These are phyloP conservation scores for Penicillium griseofulvum DNA, from an alignment of 2,329 filamentous ascomycete genomes.

Conservation along the genomic window DNA sequence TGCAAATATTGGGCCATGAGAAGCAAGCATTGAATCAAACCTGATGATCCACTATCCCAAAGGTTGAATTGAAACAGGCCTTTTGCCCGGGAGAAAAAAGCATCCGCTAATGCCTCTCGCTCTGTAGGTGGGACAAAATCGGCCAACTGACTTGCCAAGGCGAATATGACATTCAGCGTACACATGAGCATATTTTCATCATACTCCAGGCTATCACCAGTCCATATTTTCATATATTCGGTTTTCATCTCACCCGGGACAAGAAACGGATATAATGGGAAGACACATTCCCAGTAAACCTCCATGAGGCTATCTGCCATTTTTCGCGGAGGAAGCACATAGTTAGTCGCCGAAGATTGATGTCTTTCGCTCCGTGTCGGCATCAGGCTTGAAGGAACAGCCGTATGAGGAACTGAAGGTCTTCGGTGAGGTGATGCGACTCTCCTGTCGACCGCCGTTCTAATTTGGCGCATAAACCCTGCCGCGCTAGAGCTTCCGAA, in stretches of 20 bases:
- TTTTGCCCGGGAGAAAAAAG: conserved; percentile 46
- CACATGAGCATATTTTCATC: conserved; percentile 48
- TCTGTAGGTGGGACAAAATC: conserved; percentile 43
- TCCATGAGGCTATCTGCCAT: conserved; percentile 48
- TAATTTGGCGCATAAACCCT: conserved; percentile 50
- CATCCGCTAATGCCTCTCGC: conserved; percentile 41
- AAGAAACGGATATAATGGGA: conserved; percentile 49
- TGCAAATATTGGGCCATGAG: conserved; percentile 52
- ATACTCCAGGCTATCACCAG: conserved; percentile 34
- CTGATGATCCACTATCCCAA: conserved; percentile 46
- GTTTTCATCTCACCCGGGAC: conserved; percentile 39
- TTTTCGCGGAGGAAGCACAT: conserved; percentile 47
- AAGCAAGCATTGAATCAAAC: conserved; percentile 49
- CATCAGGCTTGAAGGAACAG: conserved; percentile 20
- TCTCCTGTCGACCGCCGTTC: conserved; percentile 42
- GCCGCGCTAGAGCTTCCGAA: conserved; percentile 51
- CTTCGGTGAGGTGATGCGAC: conserved; percentile 22
- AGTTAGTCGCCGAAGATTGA: conserved; percentile 21
- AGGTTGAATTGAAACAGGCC: conserved; percentile 44
- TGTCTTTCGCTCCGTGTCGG: conserved; percentile 16
- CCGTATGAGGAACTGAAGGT: conserved; percentile 15
- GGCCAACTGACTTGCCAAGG: conserved; percentile 46
- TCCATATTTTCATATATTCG: conserved; percentile 45
- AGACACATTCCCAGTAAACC: conserved; percentile 49
- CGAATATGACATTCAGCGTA: conserved; percentile 49